phyloP scores from a whole-genome alignment of 2,329 filamentous ascomycete genomes.

The Parastagonospora avenae region DNA sequence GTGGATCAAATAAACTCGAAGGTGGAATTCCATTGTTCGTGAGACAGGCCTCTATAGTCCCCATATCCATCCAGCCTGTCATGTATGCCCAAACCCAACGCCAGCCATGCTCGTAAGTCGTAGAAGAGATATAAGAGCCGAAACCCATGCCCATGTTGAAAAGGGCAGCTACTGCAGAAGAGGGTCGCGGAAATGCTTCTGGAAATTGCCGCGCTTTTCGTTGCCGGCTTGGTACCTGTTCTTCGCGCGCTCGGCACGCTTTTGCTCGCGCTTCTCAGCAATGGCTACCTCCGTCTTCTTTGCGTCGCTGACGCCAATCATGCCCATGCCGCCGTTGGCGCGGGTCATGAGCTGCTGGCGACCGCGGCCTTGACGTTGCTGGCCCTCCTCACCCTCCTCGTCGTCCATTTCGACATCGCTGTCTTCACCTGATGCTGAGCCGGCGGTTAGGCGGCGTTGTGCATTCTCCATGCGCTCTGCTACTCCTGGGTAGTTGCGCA shows the following conservation, averaged over 20 bases:
- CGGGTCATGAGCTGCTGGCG: constrained; percentile 61
- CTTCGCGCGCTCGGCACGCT: constrained; percentile 65
- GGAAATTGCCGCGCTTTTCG: constrained; percentile 76
- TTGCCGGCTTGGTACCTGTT: constrained; percentile 68
- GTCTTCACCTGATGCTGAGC: constrained; percentile 47
- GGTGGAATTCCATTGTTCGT: neutral
- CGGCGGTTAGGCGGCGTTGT: constrained; percentile 66
- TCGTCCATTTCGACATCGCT: constrained; percentile 38
- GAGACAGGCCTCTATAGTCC: neutral
- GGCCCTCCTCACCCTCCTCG: constrained; percentile 21
- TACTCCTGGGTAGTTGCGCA: constrained; percentile 79
- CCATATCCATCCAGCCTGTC: neutral
- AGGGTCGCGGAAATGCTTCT: constrained; percentile 73
- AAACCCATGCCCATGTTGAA: neutral
- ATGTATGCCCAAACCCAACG: constrained; percentile 1
- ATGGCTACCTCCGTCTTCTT: constrained; percentile 72
- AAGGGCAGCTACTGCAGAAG: constrained; percentile 52
- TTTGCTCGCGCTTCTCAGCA: constrained; percentile 71
- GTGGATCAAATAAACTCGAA: neutral
- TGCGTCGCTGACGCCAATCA: constrained; percentile 76
- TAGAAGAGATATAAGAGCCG: neutral
- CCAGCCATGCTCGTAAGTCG: constrained; percentile 9
- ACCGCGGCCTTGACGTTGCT: constrained; percentile 25
- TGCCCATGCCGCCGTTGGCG: constrained; percentile 74
- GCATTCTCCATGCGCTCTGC: constrained; percentile 75